These are phyloP conservation scores for Podospora comata DNA, from an alignment of 495 filamentous ascomycete species.

Conservation along the genomic window DNA sequence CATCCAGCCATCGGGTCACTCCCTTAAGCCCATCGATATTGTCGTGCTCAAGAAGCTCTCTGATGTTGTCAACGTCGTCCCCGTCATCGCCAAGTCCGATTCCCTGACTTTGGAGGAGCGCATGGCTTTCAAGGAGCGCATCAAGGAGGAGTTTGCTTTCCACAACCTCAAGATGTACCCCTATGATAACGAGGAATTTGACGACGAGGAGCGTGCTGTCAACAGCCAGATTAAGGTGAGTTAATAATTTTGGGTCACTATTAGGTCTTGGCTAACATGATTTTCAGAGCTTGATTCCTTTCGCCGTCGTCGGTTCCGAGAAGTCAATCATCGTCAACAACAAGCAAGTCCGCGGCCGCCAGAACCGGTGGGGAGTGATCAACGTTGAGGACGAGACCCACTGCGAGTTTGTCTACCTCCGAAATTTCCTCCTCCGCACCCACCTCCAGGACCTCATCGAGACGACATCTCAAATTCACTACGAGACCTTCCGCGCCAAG, in stretches of 20 bases:
- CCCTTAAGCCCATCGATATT: slow-evolving; percentile 98
- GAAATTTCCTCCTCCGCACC: slow-evolving; percentile 95
- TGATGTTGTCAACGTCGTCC: slow-evolving; percentile 98
- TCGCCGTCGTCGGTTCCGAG: slow-evolving; percentile 96
- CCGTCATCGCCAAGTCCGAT: slow-evolving; percentile 97
- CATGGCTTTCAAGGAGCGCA: slow-evolving; percentile 93
- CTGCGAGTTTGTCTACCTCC: slow-evolving; percentile 97
- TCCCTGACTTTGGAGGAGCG: slow-evolving; percentile 95
- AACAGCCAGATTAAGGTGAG: slow-evolving; percentile 93
- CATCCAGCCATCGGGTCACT: slow-evolving; percentile 97
- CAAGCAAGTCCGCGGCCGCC: slow-evolving; percentile 95
- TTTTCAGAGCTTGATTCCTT: slow-evolving; percentile 82
- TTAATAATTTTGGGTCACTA: background rate
- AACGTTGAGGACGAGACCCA: slow-evolving; percentile 99
- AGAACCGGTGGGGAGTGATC: slow-evolving; percentile 99
- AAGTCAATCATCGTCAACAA: slow-evolving; percentile 96
- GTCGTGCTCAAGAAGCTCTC: slow-evolving; percentile 98
- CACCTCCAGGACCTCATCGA: slow-evolving; percentile 98
- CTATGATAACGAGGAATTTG: slow-evolving; percentile 98
- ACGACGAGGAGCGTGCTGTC: slow-evolving; percentile 90
- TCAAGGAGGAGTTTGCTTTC: slow-evolving; percentile 99
- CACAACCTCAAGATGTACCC: slow-evolving; percentile 99
- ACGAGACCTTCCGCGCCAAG: slow-evolving; percentile 99
- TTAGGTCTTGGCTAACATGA: slow-evolving; percentile 17
- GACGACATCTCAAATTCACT: slow-evolving; percentile 99